These are phyloP conservation scores for Psilocybe cyanescens DNA, from an alignment of 768 basidiomycete genomes.

Conservation along the genomic window DNA sequence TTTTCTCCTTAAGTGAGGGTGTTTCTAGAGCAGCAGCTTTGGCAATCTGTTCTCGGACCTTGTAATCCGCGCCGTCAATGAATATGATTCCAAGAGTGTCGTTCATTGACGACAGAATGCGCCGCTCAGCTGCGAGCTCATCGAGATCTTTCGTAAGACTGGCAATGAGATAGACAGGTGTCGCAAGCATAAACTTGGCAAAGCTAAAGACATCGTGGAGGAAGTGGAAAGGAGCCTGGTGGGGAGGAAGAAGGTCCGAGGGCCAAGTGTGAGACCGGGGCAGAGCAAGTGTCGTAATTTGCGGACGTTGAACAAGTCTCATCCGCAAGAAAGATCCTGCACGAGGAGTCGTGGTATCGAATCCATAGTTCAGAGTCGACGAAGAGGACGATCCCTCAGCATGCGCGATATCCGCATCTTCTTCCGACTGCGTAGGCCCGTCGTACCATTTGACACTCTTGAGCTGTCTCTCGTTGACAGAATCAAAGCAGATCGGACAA, in stretches of 20 bases:
- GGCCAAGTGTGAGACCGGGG: slow-evolving; percentile 94
- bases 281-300: slow-evolving; percentile 92
- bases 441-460: slow-evolving; percentile 94
- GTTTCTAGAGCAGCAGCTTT: slow-evolving; percentile 81
- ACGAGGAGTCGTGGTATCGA: slow-evolving; percentile 45
- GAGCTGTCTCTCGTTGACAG: slow-evolving; percentile 86
- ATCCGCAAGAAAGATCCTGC: slow-evolving; percentile 72
- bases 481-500: slow-evolving; percentile 97
- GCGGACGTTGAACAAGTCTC: slow-evolving; percentile 91
- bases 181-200: slow-evolving; percentile 96
- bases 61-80: slow-evolving; percentile 76
- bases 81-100: slow-evolving; percentile 83
- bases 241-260: slow-evolving; percentile 87
- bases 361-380: slow-evolving; percentile 34
- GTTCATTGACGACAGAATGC: slow-evolving; percentile 61
- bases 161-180: slow-evolving; percentile 78
- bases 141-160: slow-evolving; percentile 77
- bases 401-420: slow-evolving; percentile 33
- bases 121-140: slow-evolving; percentile 73
- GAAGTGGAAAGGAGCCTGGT: slow-evolving; percentile 96
- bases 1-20: slow-evolving; percentile 59
- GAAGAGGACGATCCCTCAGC: slow-evolving; percentile 48
- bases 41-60: slow-evolving; percentile 78
- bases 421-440: slow-evolving; percentile 38
- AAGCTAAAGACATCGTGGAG: slow-evolving; percentile 88